Conservation (phyloP, 202 grass and related monocot genomes). For the Cymbopogon flexuosus region DNA sequence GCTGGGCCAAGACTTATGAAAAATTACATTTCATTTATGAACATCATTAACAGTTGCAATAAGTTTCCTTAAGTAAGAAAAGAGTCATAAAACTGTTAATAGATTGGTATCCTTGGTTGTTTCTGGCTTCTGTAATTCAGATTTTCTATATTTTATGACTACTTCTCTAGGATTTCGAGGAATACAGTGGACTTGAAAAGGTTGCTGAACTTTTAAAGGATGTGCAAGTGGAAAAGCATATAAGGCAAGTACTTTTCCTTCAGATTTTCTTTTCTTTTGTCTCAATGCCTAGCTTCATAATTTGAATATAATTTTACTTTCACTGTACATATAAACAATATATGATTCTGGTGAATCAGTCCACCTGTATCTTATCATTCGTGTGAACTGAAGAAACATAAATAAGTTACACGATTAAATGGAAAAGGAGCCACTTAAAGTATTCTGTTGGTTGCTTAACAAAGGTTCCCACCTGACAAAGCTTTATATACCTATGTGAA, state of each 20-base stretch:
- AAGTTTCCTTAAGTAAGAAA: neutral
- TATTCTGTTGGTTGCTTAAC: neutral
- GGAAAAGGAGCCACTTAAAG: neutral
- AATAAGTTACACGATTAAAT: neutral
- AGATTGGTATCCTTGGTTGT: neutral
- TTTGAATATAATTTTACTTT: neutral
- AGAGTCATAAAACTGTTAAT: neutral
- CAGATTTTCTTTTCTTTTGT: neutral
- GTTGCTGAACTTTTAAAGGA: conserved; percentile 95
- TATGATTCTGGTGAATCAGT: conserved; percentile 9
- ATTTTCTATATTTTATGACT: conserved; percentile 4
- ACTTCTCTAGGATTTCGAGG: conserved; percentile 72
- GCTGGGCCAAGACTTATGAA: neutral
- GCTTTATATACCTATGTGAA: neutral
- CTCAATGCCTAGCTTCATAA: neutral
- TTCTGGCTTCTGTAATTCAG: conserved; percentile 8
- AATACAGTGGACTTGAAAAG: conserved; percentile 81
- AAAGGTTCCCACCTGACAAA: neutral
- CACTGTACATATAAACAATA: conserved; percentile 13
- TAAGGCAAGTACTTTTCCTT: conserved; percentile 56
- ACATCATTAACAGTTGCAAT: too few relatives aligned
- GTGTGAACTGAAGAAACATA: neutral
- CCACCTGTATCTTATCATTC: neutral
- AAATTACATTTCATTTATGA: neutral
- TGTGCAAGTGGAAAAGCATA: conserved; percentile 70